Conservation (phyloP, 768 basidiomycete genomes). For the Lentinula boryana region DNA sequence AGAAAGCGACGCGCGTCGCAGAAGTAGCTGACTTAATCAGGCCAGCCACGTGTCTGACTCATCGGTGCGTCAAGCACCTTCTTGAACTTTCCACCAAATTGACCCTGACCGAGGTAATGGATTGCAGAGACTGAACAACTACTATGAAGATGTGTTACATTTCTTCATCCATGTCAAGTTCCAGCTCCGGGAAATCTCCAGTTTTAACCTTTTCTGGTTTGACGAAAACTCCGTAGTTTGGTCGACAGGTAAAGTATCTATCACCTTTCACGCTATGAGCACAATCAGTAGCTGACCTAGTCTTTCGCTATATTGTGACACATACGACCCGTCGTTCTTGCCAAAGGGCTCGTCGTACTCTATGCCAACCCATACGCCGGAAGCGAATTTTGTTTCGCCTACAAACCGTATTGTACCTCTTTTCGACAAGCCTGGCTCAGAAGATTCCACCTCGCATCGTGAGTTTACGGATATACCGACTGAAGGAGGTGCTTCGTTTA, state of each 20-base stretch:
- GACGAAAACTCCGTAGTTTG: constrained; percentile 82
- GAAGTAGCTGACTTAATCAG: background rate
- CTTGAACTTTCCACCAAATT: constrained; percentile 3
- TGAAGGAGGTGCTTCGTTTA: constrained; percentile 17
- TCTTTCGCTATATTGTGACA: constrained; percentile 13
- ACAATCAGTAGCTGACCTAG: background rate
- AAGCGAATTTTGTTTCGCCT: constrained; percentile 71
- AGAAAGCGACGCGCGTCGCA: constrained; percentile 5
- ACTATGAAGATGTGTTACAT: constrained; percentile 36
- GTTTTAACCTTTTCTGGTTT: constrained; percentile 73
- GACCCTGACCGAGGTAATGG: background rate
- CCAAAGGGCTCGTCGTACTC: constrained; percentile 96
- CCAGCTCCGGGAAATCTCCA: constrained; percentile 85
- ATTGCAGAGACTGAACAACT: background rate
- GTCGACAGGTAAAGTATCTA: constrained; percentile 76
- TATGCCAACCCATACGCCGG: constrained; percentile 80
- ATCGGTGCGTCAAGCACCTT: background rate
- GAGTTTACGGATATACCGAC: constrained; percentile 61
- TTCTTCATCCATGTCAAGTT: constrained; percentile 72
- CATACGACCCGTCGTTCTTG: constrained; percentile 93
- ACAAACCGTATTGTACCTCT: constrained; percentile 85
- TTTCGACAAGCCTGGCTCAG: constrained; percentile 63
- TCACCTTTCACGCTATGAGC: constrained; percentile 69
- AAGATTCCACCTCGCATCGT: constrained; percentile 77
- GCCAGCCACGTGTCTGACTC: background rate